Evolutionary conservation across 1,284 basidiomycete species (phyloP).

Genomic region (Rhizoctonia solani): DNA sequence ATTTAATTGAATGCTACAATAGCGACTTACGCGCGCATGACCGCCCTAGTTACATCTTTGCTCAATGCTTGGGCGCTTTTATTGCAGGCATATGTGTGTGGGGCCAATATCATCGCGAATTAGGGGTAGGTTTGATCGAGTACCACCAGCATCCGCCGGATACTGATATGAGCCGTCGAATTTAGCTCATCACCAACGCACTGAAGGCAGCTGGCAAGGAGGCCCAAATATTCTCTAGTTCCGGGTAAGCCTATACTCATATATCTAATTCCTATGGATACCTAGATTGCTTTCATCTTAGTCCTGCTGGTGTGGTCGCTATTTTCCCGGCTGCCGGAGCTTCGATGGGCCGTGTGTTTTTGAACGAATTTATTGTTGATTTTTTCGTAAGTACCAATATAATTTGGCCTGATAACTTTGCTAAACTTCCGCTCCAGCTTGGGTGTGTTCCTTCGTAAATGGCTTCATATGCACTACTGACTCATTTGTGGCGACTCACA

Average conservation of each 20-base stretch:
- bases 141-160: background rate
- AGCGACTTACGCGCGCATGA: background rate
- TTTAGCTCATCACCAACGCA: slow-evolving; percentile 49
- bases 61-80: slow-evolving; percentile 66
- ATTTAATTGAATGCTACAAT: too few species aligned
- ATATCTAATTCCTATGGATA: background rate
- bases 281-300: background rate
- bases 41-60: slow-evolving; percentile 56
- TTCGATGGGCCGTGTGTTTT: slow-evolving; percentile 57
- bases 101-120: slow-evolving; percentile 60
- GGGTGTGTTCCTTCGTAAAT: background rate
- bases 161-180: background rate
- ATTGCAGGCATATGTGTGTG: slow-evolving; percentile 63
- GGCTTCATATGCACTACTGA: background rate
- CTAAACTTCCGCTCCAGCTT: background rate
- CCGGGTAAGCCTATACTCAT: slow-evolving; percentile 41
- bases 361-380: slow-evolving; percentile 67
- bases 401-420: background rate
- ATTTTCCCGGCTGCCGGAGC: slow-evolving; percentile 56
- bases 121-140: slow-evolving; percentile 46
- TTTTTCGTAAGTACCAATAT: slow-evolving; percentile 40
- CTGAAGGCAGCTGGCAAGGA: slow-evolving; percentile 52
- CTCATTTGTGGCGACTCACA: background rate
- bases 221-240: slow-evolving; percentile 56
- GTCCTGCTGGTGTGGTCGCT: slow-evolving; percentile 60